phyloP scores from a whole-genome alignment of 2,329 filamentous ascomycete genomes.

The Bipolaris cookei region DNA sequence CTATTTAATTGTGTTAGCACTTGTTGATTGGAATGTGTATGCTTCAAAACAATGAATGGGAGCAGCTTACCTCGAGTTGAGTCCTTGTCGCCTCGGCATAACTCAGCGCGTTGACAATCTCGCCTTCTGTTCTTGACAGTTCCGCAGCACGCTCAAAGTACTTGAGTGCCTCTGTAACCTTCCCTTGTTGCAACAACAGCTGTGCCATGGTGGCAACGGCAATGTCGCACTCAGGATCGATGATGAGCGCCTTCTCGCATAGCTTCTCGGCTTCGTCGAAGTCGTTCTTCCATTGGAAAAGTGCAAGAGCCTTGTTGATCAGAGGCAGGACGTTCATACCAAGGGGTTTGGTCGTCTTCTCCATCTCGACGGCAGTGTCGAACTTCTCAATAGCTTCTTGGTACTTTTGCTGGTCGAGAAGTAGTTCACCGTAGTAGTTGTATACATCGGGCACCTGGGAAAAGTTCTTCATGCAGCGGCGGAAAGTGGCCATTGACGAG shows the following conservation, averaged over 20 bases:
- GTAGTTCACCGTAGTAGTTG: conserved; percentile 98
- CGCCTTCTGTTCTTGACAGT: conserved; percentile 89
- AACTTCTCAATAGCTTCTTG: conserved; percentile 97
- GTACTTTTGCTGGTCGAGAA: conserved; percentile 96
- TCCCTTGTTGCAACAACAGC: conserved; percentile 94
- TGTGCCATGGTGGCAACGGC: conserved; percentile 99
- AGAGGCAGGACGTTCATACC: conserved; percentile 97
- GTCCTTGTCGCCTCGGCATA: conserved; percentile 97
- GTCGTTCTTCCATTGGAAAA: conserved; percentile 99
- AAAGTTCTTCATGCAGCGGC: conserved; percentile 97
- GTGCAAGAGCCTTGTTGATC: conserved; percentile 96
- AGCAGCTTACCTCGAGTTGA: conserved; percentile 71
- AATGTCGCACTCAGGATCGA: conserved; percentile 98
- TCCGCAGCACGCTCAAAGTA: conserved; percentile 98
- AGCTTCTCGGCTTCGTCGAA: conserved; percentile 93
- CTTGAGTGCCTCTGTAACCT: conserved; percentile 90
- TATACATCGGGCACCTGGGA: conserved; percentile 96
- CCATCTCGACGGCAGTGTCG: conserved; percentile 97
- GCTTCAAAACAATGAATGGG: background rate
- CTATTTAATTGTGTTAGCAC: conserved; percentile 18
- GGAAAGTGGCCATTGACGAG: conserved; percentile 98
- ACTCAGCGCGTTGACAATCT: conserved; percentile 94
- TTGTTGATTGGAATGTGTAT: background rate
- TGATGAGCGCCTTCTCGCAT: conserved; percentile 95
- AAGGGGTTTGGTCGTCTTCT: conserved; percentile 90